Percentiles rank a stretch among this genome's conserved stretches.
These are phyloP conservation scores for Bipolaris victoriae DNA, from an alignment of 2,329 filamentous ascomycete genomes.

Conservation along the genomic window DNA sequence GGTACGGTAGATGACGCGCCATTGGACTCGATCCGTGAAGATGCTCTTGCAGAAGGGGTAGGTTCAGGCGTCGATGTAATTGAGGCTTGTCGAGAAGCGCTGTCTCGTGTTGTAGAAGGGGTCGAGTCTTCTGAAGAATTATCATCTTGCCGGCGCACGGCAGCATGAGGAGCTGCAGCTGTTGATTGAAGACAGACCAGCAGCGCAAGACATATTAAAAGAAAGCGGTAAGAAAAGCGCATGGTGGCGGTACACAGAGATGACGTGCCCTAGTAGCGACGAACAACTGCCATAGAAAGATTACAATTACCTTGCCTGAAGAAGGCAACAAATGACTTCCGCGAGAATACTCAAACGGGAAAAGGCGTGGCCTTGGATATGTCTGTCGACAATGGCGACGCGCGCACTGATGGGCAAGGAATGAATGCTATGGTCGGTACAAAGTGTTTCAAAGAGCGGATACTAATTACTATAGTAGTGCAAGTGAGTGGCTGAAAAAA, in stretches of 20 bases:
- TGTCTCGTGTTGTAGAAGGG: slow-evolving; percentile 18
- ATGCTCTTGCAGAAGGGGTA: slow-evolving; percentile 18
- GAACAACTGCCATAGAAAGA: slow-evolving; percentile 34
- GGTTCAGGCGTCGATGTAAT: slow-evolving; percentile 16
- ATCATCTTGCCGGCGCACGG: slow-evolving; percentile 42
- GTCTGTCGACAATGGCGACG: slow-evolving; percentile 20
- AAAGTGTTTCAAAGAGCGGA: slow-evolving; percentile 16
- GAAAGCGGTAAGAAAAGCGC: slow-evolving; percentile 33
- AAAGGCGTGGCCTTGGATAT: slow-evolving; percentile 9
- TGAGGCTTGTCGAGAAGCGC: slow-evolving; percentile 23
- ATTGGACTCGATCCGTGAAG: slow-evolving; percentile 20
- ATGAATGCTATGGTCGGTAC: slow-evolving; percentile 19
- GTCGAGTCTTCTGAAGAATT: slow-evolving; percentile 21
- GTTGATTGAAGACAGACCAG: slow-evolving; percentile 35
- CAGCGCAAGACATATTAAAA: slow-evolving; percentile 36
- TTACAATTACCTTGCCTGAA: slow-evolving; percentile 21
- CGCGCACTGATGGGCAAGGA: slow-evolving; percentile 15
- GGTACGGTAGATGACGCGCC: slow-evolving; percentile 21
- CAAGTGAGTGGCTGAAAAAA: slow-evolving; percentile 29
- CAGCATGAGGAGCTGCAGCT: slow-evolving; percentile 28
- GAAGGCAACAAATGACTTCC: background rate
- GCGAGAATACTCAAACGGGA: slow-evolving; percentile 11
- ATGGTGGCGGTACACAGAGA: slow-evolving; percentile 28
- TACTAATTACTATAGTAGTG: slow-evolving; percentile 20
- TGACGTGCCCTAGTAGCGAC: slow-evolving; percentile 18